Percentiles rank a stretch among this genome's conserved stretches.
Conservation (phyloP, 2,329 filamentous ascomycete species). For the Sporothrix humicola region DNA sequence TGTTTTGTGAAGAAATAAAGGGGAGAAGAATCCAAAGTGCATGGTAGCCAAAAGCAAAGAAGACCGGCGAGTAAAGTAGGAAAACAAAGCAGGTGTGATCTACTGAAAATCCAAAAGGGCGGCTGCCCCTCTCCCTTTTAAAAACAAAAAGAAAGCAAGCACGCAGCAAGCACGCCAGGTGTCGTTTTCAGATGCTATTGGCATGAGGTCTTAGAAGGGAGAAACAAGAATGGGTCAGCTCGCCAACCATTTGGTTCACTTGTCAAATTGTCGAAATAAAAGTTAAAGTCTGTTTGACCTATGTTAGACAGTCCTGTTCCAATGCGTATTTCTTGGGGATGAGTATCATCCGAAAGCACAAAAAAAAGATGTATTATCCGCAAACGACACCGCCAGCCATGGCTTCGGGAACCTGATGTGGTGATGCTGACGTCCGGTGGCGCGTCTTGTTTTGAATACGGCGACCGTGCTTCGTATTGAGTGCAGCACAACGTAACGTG, state of each 20-base stretch:
- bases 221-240: conserved; percentile 9
- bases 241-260: conserved; percentile 13
- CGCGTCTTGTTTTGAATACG: not conserved
- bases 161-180: not conserved
- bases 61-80: not conserved
- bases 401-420: not conserved
- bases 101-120: not conserved
- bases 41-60: not conserved
- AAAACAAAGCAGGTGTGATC: too few species aligned
- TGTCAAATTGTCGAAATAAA: not conserved
- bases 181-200: conserved; percentile 5
- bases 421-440: not conserved
- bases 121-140: not conserved
- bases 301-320: not conserved
- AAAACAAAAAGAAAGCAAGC: not conserved
- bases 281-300: not conserved
- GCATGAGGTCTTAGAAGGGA: conserved; percentile 15
- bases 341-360: not conserved
- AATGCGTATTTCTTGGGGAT: not conserved
- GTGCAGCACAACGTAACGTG: not conserved
- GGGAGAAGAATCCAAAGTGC: not conserved
- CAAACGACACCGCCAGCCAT: not conserved
- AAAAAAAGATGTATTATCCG: not conserved
- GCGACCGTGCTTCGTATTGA: not conserved
- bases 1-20: not conserved